Evolutionary conservation across 2,329 filamentous ascomycete species (phyloP).

Genomic region (Aureobasidium lini): DNA sequence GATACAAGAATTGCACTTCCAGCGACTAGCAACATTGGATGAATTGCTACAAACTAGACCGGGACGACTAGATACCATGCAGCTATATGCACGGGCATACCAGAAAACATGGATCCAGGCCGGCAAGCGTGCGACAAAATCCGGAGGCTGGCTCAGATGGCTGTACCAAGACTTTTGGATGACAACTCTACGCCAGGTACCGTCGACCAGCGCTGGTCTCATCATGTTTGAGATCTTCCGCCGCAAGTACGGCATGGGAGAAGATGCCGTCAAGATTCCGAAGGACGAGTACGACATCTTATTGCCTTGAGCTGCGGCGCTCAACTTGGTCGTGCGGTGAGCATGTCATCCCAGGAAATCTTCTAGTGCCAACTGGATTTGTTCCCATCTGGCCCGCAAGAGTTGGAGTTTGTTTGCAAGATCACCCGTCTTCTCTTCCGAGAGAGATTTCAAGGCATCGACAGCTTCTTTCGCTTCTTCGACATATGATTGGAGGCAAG

Average conservation of each 20-base stretch:
- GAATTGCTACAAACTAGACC: slow-evolving; percentile 33
- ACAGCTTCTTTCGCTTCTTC: slow-evolving; percentile 4
- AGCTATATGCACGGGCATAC: slow-evolving; percentile 64
- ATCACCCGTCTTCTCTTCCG: slow-evolving; percentile 2
- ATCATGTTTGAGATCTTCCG: slow-evolving; percentile 73
- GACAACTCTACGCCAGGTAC: slow-evolving; percentile 65
- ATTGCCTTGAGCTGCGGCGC: slow-evolving; percentile 37
- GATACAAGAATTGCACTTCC: slow-evolving; percentile 66
- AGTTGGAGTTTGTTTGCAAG: slow-evolving; percentile 13
- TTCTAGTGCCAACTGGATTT: slow-evolving; percentile 27
- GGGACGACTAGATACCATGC: slow-evolving; percentile 41
- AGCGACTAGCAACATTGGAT: slow-evolving; percentile 65
- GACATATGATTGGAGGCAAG: slow-evolving; percentile 16
- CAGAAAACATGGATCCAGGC: slow-evolving; percentile 59
- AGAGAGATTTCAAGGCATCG: slow-evolving; percentile 11
- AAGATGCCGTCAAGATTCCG: slow-evolving; percentile 56
- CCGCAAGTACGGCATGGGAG: slow-evolving; percentile 60
- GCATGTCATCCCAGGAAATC: slow-evolving; percentile 1
- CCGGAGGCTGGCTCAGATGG: slow-evolving; percentile 53
- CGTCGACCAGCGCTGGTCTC: slow-evolving; percentile 67
- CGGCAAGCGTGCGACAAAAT: slow-evolving; percentile 49
- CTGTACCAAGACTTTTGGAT: slow-evolving; percentile 66
- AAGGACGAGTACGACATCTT: slow-evolving; percentile 67
- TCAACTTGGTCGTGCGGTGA: neutral
- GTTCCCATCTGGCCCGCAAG: slow-evolving; percentile 29